Conservation (phyloP, 768 basidiomycete genomes). For the Mycena kentingensis region DNA sequence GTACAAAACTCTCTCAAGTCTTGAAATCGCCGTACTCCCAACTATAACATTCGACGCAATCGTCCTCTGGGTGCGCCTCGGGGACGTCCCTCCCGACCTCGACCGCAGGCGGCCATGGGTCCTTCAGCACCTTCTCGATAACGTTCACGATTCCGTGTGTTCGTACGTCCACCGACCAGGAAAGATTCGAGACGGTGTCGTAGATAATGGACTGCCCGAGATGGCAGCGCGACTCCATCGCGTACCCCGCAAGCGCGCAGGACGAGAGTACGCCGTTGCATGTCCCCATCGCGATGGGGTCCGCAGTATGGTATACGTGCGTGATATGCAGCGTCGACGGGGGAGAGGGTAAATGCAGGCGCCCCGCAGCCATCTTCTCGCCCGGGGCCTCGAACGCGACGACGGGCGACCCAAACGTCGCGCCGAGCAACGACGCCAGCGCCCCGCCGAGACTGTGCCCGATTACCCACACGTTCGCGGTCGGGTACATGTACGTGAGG, state of each 20-base stretch:
- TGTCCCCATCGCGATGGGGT: constrained; percentile 90
- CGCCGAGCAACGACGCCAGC: constrained; percentile 78
- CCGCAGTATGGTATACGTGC: constrained; percentile 92
- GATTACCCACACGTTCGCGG: constrained; percentile 85
- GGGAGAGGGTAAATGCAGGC: constrained; percentile 86
- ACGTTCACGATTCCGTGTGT: constrained; percentile 79
- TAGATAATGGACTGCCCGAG: constrained; percentile 84
- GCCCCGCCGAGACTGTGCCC: constrained; percentile 76
- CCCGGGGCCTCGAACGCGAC: constrained; percentile 91
- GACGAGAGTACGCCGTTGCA: constrained; percentile 81
- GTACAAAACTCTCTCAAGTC: too few species aligned
- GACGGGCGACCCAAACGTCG: constrained; percentile 86
- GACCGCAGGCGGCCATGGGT: constrained; percentile 71
- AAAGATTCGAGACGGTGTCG: constrained; percentile 84
- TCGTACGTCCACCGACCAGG: constrained; percentile 84
- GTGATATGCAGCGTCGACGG: constrained; percentile 79
- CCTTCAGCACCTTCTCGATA: constrained; percentile 69
- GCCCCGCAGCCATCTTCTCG: constrained; percentile 73
- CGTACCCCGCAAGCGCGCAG: constrained; percentile 88
- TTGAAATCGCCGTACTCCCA: constrained; percentile 57
- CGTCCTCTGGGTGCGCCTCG: constrained; percentile 50
- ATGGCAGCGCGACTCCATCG: constrained; percentile 87
- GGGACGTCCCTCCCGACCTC: constrained; percentile 68
- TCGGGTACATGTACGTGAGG: constrained; percentile 87
- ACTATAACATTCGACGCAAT: constrained; percentile 68